Evolutionary conservation across 306 rosid species (phyloP).

Genomic region (Ormosia semicastrata): DNA sequence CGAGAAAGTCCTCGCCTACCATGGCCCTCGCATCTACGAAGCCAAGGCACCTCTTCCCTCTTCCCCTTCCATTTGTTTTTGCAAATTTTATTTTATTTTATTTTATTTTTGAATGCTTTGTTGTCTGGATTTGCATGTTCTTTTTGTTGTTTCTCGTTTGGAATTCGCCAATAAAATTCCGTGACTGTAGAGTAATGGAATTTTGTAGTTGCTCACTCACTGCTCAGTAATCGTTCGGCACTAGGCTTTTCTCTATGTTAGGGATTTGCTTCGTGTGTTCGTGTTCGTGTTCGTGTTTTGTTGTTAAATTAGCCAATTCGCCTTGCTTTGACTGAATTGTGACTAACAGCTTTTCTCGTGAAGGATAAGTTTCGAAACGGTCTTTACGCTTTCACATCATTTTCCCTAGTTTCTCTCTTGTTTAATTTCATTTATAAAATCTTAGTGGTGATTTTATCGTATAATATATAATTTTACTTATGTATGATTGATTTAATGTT

Average conservation of each 20-base stretch:
- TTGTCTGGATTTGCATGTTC: not conserved
- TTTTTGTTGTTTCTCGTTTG: not conserved
- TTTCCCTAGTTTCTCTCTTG: conserved; percentile 6
- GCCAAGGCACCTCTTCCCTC: conserved; percentile 59
- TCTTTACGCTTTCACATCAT: not conserved
- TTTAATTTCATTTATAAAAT: not conserved
- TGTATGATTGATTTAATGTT: conserved; percentile 13
- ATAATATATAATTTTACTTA: not conserved
- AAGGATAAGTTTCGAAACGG: not conserved
- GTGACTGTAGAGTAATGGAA: not conserved
- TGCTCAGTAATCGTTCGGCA: not conserved
- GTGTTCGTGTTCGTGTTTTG: not conserved
- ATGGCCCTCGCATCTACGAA: conserved; percentile 93
- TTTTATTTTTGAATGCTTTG: not conserved
- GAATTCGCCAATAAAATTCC: not conserved
- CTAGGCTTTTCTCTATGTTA: conserved; percentile 26
- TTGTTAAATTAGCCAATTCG: not conserved
- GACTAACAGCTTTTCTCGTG: not conserved
- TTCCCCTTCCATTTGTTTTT: not conserved
- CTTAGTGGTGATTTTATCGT: not conserved
- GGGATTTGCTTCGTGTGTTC: conserved; percentile 30
- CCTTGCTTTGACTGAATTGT: conserved; percentile 14
- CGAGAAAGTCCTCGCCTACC: conserved; percentile 88
- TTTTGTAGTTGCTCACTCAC: not conserved
- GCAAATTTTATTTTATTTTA: not conserved